Conservation (phyloP, 495 filamentous ascomycete species). For the Pseudoneurospora amorphoporcata region DNA sequence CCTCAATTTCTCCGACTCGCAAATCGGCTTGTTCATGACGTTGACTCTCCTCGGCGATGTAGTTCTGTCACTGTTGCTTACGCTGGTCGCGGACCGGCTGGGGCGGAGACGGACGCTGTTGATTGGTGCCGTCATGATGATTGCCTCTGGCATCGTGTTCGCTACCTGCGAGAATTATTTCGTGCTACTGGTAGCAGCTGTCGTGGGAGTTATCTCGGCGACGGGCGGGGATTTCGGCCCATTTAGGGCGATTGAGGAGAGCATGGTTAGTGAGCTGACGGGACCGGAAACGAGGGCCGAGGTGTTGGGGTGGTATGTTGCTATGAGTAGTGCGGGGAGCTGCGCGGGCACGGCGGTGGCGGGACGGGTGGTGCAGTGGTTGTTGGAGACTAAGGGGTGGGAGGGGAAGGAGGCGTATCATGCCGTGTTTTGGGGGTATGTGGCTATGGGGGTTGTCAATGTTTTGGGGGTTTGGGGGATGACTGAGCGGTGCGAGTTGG, state of each 20-base stretch:
- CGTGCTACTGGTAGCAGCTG: conserved; percentile 60
- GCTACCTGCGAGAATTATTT: conserved; percentile 60
- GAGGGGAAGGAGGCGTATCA: conserved; percentile 27
- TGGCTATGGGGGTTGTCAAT: conserved; percentile 26
- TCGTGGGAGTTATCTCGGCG: conserved; percentile 76
- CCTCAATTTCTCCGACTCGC: conserved; percentile 51
- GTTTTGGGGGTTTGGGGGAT: conserved; percentile 20
- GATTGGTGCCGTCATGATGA: conserved; percentile 60
- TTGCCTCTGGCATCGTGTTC: conserved; percentile 55
- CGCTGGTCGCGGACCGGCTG: conserved; percentile 63
- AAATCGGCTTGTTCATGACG: conserved; percentile 82
- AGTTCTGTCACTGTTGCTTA: conserved; percentile 61
- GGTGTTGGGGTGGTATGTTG: conserved; percentile 76
- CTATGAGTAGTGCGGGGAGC: conserved; percentile 27
- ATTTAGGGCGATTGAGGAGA: conserved; percentile 79
- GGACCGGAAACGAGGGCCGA: conserved; percentile 52
- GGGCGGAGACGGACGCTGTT: conserved; percentile 59
- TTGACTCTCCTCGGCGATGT: conserved; percentile 75
- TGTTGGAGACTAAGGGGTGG: conserved; percentile 24
- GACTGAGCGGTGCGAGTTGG: conserved; percentile 27
- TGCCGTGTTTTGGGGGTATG: conserved; percentile 28
- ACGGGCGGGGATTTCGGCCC: conserved; percentile 71
- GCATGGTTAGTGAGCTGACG: conserved; percentile 63
- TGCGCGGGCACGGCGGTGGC: conserved; percentile 24
- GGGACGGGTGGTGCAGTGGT: conserved; percentile 27